These are phyloP conservation scores for Mycena amicta DNA, from an alignment of 768 basidiomycete genomes.

Conservation along the genomic window DNA sequence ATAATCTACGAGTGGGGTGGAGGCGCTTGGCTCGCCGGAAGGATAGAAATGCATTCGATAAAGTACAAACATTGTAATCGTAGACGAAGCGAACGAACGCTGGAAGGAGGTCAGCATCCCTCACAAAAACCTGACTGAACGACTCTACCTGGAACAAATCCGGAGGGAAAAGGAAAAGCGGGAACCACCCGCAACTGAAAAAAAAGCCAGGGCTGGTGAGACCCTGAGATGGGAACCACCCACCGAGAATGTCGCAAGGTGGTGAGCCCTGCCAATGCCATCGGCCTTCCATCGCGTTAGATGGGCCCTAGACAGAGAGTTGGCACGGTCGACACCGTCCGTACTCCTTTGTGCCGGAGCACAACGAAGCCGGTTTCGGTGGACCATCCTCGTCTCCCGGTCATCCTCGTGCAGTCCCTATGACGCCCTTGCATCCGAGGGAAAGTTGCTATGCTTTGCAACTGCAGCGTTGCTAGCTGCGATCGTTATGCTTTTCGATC, in stretches of 20 bases:
- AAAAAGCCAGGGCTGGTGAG: background rate
- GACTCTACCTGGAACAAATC: background rate
- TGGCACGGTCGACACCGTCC: background rate
- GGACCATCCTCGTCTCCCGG: conserved; percentile 4
- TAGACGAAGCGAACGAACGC: background rate
- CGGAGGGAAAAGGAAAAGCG: background rate
- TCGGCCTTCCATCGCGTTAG: background rate
- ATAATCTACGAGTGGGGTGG: too few species aligned
- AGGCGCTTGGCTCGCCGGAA: background rate
- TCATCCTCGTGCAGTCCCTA: conserved; percentile 1
- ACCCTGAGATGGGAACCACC: conserved; percentile 3
- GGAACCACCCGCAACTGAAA: conserved; percentile 4
- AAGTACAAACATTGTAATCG: background rate
- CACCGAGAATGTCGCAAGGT: background rate
- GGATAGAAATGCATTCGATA: background rate
- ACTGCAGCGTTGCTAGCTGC: background rate
- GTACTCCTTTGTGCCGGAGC: conserved; percentile 2
- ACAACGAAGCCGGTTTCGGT: background rate
- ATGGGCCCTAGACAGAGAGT: conserved; percentile 1
- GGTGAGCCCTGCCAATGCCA: background rate
- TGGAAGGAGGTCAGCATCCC: background rate
- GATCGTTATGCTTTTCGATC: conserved; percentile 1
- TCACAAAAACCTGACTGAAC: background rate
- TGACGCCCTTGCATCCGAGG: background rate
- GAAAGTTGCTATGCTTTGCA: background rate